These are phyloP conservation scores for Cercospora berteroae DNA, from an alignment of 2,329 filamentous ascomycete species.

Conservation along the genomic window DNA sequence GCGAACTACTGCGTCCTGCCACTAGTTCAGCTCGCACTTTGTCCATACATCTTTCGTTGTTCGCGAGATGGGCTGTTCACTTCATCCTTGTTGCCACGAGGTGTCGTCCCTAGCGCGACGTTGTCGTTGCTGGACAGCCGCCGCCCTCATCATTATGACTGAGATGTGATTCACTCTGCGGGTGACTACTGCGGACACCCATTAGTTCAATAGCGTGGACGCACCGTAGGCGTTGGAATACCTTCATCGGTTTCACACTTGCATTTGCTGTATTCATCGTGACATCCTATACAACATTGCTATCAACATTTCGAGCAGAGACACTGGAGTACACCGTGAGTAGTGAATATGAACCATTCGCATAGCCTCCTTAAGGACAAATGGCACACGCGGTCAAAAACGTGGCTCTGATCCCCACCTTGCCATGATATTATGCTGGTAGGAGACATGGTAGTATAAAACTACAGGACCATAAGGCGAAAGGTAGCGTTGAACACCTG, in stretches of 20 bases:
- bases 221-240: not conserved
- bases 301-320: not conserved
- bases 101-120: not conserved
- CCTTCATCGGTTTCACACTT: not conserved
- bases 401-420: not conserved
- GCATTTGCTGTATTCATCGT: not conserved
- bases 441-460: too few relatives aligned
- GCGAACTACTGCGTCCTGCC: slow-evolving; percentile 9
- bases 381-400: not conserved
- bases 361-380: not conserved
- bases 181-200: slow-evolving; percentile 10
- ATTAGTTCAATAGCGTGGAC: not conserved
- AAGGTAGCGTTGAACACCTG: too few relatives aligned
- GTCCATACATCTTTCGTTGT: slow-evolving; percentile 5
- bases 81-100: slow-evolving; percentile 8
- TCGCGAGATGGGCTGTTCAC: not conserved
- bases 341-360: not conserved
- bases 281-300: not conserved
- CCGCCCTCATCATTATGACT: slow-evolving; percentile 3
- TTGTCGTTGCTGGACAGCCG: not conserved
- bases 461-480: too few relatives aligned
- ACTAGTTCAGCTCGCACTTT: not conserved
- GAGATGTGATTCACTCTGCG: not conserved
- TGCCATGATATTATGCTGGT: too few relatives aligned
- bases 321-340: not conserved